Evolutionary conservation across 305 asterid genomes (phyloP).

Genomic region (Coffea humblotiana): DNA sequence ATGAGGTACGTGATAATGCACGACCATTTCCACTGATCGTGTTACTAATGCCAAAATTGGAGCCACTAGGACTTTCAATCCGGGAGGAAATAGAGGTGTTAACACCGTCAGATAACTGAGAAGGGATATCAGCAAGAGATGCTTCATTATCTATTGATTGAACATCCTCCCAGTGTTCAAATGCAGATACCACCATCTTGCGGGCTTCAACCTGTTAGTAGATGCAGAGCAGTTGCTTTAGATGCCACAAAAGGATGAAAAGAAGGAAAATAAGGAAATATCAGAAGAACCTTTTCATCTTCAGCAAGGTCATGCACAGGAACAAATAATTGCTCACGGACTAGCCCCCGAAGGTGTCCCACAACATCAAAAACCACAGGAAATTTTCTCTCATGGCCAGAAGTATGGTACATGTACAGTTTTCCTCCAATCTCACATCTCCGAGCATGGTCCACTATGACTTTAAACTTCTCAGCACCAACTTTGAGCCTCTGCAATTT

Average conservation of each 20-base stretch:
- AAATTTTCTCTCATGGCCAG: background rate
- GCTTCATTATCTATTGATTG: background rate
- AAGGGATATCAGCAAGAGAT: background rate
- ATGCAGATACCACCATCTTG: slow-evolving; percentile 11
- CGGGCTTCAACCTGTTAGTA: slow-evolving; percentile 12
- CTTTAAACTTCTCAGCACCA: slow-evolving; percentile 10
- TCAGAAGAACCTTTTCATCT: slow-evolving; percentile 17
- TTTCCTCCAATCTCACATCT: slow-evolving; percentile 8
- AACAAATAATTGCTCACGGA: background rate
- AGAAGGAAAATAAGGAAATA: background rate
- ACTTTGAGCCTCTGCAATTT: slow-evolving; percentile 15
- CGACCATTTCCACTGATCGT: background rate
- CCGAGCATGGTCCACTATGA: slow-evolving; percentile 15
- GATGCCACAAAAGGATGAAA: background rate
- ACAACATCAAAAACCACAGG: slow-evolving; percentile 12
- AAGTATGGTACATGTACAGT: background rate
- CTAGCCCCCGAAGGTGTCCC: slow-evolving; percentile 12
- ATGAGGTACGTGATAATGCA: background rate
- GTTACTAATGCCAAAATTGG: background rate
- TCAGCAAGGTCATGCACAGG: slow-evolving; percentile 12
- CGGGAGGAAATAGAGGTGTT: background rate
- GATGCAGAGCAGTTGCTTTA: background rate
- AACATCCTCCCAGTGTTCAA: slow-evolving; percentile 6
- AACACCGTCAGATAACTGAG: background rate
- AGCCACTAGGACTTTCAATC: background rate